phyloP scores from a whole-genome alignment of 2,329 filamentous ascomycete genomes.

The Fusarium sambucinum region DNA sequence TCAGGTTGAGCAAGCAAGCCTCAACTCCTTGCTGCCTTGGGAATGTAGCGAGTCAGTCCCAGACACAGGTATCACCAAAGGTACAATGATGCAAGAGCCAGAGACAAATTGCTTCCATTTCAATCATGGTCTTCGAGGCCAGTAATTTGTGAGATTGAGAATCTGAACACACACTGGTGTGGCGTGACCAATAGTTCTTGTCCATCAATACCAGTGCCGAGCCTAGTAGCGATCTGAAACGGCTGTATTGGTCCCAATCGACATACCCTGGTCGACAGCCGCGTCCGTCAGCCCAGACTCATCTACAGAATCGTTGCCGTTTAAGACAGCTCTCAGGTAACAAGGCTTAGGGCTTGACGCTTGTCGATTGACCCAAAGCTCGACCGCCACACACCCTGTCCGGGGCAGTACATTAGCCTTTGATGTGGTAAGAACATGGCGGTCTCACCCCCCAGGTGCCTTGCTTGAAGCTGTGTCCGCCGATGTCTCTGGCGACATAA shows the following conservation, averaged over 20 bases:
- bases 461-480: conserved; percentile 35
- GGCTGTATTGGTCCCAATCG: conserved; percentile 14
- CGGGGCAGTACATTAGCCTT: conserved; percentile 30
- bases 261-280: conserved; percentile 17
- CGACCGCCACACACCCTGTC: conserved; percentile 20
- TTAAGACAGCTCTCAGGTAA: conserved; percentile 17
- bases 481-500: conserved; percentile 28
- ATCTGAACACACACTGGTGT: conserved; percentile 24
- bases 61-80: conserved; percentile 39
- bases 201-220: conserved; percentile 30
- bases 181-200: conserved; percentile 29
- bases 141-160: conserved; percentile 39
- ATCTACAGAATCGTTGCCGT: conserved; percentile 22
- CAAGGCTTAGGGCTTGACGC: conserved; percentile 17
- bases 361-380: conserved; percentile 17
- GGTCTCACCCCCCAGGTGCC: conserved; percentile 41
- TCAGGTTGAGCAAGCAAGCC: conserved; percentile 17
- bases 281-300: conserved; percentile 25
- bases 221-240: conserved; percentile 38
- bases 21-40: conserved; percentile 17
- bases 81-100: conserved; percentile 39
- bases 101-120: conserved; percentile 23
- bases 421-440: conserved; percentile 38
- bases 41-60: conserved; percentile 21
- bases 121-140: conserved; percentile 30